A percentile compares a stretch with the other conserved stretches of the same genome.
phyloP scores from a whole-genome alignment of 305 asterid species.

The Caryopteris hybrid region DNA sequence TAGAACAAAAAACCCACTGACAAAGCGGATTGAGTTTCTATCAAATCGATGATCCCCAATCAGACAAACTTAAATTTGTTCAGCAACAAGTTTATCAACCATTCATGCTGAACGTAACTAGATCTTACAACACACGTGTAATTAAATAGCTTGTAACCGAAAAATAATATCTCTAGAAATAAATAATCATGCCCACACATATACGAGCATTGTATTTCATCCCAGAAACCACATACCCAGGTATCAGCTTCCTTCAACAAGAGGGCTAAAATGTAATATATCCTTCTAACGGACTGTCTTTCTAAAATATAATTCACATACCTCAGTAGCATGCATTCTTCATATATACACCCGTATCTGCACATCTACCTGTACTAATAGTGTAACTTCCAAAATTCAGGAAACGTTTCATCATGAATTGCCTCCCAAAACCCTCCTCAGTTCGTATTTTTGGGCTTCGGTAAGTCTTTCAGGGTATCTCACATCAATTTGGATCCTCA shows the following conservation, averaged over 20 bases:
- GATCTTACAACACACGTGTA: constrained; percentile 7
- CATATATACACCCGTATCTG: constrained; percentile 30
- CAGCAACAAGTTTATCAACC: constrained; percentile 11
- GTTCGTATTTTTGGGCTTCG: constrained; percentile 63
- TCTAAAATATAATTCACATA: constrained; percentile 19
- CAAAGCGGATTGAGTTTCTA: background rate
- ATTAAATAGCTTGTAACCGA: background rate
- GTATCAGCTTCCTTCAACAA: constrained; percentile 3
- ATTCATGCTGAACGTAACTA: constrained; percentile 3
- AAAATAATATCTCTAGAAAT: background rate
- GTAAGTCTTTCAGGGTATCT: constrained; percentile 66
- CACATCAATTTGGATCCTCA: constrained; percentile 73
- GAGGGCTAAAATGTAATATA: background rate
- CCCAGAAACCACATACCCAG: constrained; percentile 1
- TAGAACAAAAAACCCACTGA: background rate
- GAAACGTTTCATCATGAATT: constrained; percentile 31
- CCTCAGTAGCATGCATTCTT: constrained; percentile 18
- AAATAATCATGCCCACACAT: background rate
- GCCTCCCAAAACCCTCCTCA: constrained; percentile 72
- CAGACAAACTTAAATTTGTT: constrained; percentile 3
- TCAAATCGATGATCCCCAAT: constrained; percentile 4
- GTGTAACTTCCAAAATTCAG: background rate
- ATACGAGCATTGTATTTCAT: background rate
- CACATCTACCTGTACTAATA: constrained; percentile 25
- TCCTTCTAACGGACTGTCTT: background rate